Conservation (phyloP, 179 eudicot species). For the Patellifolia procumbens region DNA sequence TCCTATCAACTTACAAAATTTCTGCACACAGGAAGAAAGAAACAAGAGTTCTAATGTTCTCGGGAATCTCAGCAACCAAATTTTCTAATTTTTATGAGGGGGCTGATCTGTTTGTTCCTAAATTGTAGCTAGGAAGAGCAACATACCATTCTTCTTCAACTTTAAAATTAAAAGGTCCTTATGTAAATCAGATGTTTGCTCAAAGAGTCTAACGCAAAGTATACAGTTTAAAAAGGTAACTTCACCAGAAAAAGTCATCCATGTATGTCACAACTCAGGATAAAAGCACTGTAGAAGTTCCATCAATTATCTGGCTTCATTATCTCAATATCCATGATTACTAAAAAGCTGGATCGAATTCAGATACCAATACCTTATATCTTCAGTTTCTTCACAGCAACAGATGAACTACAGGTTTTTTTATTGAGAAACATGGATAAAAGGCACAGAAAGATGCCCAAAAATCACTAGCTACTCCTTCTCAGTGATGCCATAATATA, state of each 20-base stretch:
- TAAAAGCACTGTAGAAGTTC: background rate
- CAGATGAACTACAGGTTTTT: background rate
- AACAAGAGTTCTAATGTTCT: too few relatives aligned
- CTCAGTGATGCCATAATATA: background rate
- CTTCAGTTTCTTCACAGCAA: conserved; percentile 4
- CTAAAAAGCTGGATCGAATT: background rate
- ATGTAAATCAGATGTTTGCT: too few relatives aligned
- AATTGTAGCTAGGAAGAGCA: too few relatives aligned
- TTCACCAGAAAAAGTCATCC: background rate
- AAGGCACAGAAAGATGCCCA: background rate
- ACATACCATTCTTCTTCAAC: too few relatives aligned
- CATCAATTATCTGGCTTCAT: background rate
- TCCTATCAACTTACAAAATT: too few relatives aligned
- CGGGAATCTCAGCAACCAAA: too few relatives aligned
- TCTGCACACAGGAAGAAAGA: too few relatives aligned
- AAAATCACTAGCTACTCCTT: background rate
- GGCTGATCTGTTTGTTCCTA: too few relatives aligned
- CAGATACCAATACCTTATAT: background rate
- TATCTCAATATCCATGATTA: background rate
- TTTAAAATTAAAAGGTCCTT: too few relatives aligned
- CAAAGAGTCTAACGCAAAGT: too few relatives aligned
- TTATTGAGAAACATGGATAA: background rate
- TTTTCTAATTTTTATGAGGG: too few relatives aligned
- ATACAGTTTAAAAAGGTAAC: too few relatives aligned
- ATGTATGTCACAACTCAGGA: background rate